phyloP scores from a whole-genome alignment of 1,284 basidiomycete genomes.

The Pseudozyma tsukubaensis region DNA sequence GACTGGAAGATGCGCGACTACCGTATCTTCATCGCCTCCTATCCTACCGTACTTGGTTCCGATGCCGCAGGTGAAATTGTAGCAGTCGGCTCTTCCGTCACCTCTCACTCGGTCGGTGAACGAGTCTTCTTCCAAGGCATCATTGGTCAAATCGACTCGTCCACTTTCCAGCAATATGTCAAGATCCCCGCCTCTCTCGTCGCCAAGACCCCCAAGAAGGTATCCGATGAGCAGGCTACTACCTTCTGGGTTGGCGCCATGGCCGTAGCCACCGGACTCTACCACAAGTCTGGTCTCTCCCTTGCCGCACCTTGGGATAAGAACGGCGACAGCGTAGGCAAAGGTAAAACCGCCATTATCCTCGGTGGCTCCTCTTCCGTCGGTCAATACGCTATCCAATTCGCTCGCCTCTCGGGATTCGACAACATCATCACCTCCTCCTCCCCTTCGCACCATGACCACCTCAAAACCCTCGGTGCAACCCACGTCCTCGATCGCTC shows the following conservation, averaged over 20 bases:
- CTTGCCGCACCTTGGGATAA: constrained; percentile 52
- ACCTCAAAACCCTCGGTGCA: constrained; percentile 52
- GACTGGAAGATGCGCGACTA: constrained; percentile 59
- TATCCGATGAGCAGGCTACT: constrained; percentile 55
- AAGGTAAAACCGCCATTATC: constrained; percentile 53
- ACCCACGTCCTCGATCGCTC: constrained; percentile 41
- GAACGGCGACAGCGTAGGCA: constrained; percentile 34
- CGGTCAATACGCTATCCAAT: constrained; percentile 60
- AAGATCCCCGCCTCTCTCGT: constrained; percentile 49
- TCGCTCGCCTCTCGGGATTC: constrained; percentile 55
- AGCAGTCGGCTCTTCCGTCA: constrained; percentile 32
- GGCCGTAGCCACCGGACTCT: constrained; percentile 43
- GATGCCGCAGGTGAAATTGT: constrained; percentile 56
- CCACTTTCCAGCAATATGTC: constrained; percentile 58
- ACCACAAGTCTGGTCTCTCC: constrained; percentile 38
- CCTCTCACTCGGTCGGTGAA: constrained; percentile 41
- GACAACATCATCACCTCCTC: constrained; percentile 51
- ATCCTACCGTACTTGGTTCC: constrained; percentile 51
- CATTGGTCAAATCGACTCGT: constrained; percentile 36
- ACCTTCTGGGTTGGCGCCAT: constrained; percentile 52
- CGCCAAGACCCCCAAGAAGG: constrained; percentile 45
- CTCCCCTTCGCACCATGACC: constrained; percentile 33
- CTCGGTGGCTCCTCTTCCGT: constrained; percentile 53
- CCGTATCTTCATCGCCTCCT: constrained; percentile 35
- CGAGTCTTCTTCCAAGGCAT: constrained; percentile 64